A percentile compares a stretch with the other conserved stretches of the same genome.
phyloP scores from a whole-genome alignment of 495 filamentous ascomycete genomes.

The Eremomyces bilateralis region DNA sequence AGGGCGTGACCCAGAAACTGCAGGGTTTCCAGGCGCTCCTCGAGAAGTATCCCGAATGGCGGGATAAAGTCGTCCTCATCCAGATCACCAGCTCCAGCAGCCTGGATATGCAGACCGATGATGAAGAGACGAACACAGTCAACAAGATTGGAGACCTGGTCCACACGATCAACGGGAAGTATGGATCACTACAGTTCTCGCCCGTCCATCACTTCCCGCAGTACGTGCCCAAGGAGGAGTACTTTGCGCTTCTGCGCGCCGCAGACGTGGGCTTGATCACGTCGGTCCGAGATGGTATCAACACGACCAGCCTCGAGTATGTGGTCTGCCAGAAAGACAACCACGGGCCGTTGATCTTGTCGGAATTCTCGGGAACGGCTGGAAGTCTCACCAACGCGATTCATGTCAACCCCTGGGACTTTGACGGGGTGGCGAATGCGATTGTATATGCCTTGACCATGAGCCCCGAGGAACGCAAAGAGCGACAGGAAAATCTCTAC shows the following conservation, averaged over 20 bases:
- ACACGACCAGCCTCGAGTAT: slow-evolving; percentile 86
- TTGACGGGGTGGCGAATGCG: slow-evolving; percentile 53
- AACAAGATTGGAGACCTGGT: slow-evolving; percentile 74
- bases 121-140: slow-evolving; percentile 36
- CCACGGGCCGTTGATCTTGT: slow-evolving; percentile 71
- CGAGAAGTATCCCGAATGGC: slow-evolving; percentile 69
- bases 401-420: slow-evolving; percentile 88
- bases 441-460: slow-evolving; percentile 64
- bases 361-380: slow-evolving; percentile 87
- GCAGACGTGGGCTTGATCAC: slow-evolving; percentile 84
- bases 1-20: slow-evolving; percentile 80
- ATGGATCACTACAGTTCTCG: slow-evolving; percentile 63
- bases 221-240: slow-evolving; percentile 68
- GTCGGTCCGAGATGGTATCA: slow-evolving; percentile 87
- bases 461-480: slow-evolving; percentile 34
- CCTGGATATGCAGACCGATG: slow-evolving; percentile 30
- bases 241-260: slow-evolving; percentile 70
- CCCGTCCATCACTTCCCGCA: slow-evolving; percentile 87
- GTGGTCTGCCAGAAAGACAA: slow-evolving; percentile 72
- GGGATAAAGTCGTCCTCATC: slow-evolving; percentile 78
- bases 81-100: slow-evolving; percentile 79
- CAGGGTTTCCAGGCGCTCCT: slow-evolving; percentile 83
- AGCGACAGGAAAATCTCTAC: slow-evolving; percentile 43
- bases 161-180: slow-evolving; percentile 71
- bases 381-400: slow-evolving; percentile 66